Conservation (phyloP, 768 basidiomycete genomes). For the Mycena capillaripes region DNA sequence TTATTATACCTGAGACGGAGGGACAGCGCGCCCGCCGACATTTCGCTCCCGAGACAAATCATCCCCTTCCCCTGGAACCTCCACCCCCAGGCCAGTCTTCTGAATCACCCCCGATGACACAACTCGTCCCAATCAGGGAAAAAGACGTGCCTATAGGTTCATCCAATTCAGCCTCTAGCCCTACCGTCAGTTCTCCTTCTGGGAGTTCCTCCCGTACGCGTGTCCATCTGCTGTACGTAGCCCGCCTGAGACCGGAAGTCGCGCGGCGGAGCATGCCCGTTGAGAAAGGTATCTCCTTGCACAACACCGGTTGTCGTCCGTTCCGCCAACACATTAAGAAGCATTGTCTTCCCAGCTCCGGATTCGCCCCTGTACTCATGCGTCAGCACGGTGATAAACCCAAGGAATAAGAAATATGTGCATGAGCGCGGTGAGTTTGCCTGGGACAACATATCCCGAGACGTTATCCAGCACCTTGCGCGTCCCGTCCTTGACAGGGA, state of each 20-base stretch:
- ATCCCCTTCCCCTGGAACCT: too few relatives aligned
- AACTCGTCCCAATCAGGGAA: too few relatives aligned
- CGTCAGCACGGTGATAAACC: background rate
- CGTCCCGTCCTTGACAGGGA: conserved; percentile 63
- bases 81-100: too few relatives aligned
- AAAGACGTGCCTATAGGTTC: too few relatives aligned
- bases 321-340: conserved; percentile 71
- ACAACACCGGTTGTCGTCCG: conserved; percentile 63
- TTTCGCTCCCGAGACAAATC: too few relatives aligned
- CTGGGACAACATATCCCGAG: conserved; percentile 86
- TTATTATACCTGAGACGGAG: too few relatives aligned
- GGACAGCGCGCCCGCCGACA: too few relatives aligned
- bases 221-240: conserved; percentile 91
- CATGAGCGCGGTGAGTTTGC: conserved; percentile 86
- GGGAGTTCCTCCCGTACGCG: too few relatives aligned
- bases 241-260: conserved; percentile 82
- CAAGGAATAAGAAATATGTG: conserved; percentile 52
- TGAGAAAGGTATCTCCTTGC: conserved; percentile 66
- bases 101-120: too few relatives aligned
- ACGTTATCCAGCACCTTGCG: conserved; percentile 76
- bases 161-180: too few relatives aligned
- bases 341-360: conserved; percentile 60
- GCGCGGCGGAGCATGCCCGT: conserved; percentile 63
- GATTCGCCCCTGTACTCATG: conserved; percentile 17
- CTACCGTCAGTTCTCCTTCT: too few relatives aligned